Evolutionary conservation across 768 basidiomycete species (phyloP), one percentile per base, ranked within the genome.

Genomic region (Daedalea quercina): DNA sequence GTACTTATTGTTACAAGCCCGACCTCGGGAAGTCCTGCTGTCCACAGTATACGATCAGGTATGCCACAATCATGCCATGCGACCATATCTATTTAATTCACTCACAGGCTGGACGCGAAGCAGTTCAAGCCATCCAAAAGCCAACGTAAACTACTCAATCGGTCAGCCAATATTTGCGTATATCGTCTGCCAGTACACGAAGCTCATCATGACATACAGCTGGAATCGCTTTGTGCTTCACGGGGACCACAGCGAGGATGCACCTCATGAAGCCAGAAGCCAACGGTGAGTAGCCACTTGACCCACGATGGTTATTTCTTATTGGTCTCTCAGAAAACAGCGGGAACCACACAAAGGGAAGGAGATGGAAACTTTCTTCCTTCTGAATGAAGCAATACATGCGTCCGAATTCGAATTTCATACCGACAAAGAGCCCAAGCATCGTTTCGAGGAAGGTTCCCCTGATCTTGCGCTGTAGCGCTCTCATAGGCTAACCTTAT

Each of bases 21-120:
- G 84, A 94, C 66, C 73, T 94, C 67, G 77, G 73, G 56, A 65
- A 69, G 4, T 86, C 92, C 9, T 97, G 95, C 65, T 98, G 95
- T 65, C 91, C 94, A 0, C 89, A 93, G 59, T 95, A 96, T 65
- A 92, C 95, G 2, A 97, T 97, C 66, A 90, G 81, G 92, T 88
- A 60, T 51, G 73, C 46, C 2, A 22, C 8, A 17, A 4, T 33
- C 40, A 6, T 37, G 34, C 9, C 43, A 9, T 26, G 11, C 19
- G 6, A 42, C 9, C 20, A n/a, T 17, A n/a, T 19, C 51, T n/a
- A n/a, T n/a, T n/a, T n/a, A n/a, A n/a, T n/a, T n/a, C n/a, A n/a
- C n/a, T n/a, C n/a, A 12, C 61, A 90, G 87, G 64, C 75, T 90
- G 48, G 88, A 87, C 64, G 82, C 80, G 2, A 63, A 73, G 1